phyloP scores from a whole-genome alignment of 2,329 filamentous ascomycete genomes.

The Phialocephala subalpina region DNA sequence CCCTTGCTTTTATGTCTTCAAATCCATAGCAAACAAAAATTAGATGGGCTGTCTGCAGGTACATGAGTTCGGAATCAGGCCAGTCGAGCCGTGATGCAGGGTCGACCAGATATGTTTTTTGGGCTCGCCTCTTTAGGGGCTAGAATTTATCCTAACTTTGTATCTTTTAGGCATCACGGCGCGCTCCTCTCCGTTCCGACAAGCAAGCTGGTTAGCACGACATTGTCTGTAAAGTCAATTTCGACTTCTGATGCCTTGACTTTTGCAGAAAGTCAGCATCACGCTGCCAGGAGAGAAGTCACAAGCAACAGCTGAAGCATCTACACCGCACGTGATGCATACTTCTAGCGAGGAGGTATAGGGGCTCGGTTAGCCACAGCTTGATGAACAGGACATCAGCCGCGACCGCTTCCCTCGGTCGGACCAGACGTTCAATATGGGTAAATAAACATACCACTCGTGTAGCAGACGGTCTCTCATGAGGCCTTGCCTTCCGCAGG shows the following conservation, averaged over 20 bases:
- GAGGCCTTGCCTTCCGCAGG: background rate
- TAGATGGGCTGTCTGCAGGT: background rate
- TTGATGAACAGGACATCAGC: slow-evolving; percentile 7
- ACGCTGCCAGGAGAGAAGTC: no score
- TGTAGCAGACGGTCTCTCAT: background rate
- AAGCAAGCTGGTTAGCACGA: background rate
- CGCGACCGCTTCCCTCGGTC: background rate
- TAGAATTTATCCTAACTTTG: background rate
- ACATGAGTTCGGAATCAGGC: slow-evolving; percentile 7
- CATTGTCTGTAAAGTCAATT: no score
- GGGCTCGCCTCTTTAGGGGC: slow-evolving; percentile 2
- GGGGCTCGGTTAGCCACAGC: background rate
- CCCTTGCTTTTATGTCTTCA: background rate
- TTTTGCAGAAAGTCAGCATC: no score
- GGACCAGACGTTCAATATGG: slow-evolving; percentile 8
- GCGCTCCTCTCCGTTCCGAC: background rate
- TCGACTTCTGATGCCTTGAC: no score
- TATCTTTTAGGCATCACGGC: slow-evolving; percentile 3
- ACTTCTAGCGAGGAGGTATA: background rate
- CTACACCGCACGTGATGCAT: background rate
- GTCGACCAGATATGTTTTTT: background rate
- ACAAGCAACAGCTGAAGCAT: background rate
- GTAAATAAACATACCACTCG: background rate
- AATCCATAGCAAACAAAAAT: background rate
- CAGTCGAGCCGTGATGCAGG: slow-evolving; percentile 6